Conservation (phyloP, 805 yeast species). For the Saccharomycodes ludwigii region DNA sequence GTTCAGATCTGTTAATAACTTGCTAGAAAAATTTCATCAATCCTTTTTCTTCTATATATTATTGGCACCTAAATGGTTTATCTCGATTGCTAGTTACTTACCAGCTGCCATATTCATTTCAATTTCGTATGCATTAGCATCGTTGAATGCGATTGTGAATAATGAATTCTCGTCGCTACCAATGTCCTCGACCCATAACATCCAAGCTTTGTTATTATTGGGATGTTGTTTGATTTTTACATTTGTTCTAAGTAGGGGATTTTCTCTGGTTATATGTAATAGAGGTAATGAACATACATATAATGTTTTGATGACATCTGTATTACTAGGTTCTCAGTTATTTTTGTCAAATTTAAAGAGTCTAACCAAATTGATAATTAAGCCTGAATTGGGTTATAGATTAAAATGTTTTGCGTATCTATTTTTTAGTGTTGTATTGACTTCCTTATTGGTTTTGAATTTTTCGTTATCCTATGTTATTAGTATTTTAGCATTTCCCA, state of each 20-base stretch:
- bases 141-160: constrained; percentile 45
- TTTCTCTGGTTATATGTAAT: constrained; percentile 6
- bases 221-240: constrained; percentile 23
- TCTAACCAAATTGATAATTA: constrained; percentile 12
- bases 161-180: constrained; percentile 10
- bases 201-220: constrained; percentile 13
- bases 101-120: constrained; percentile 75
- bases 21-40: constrained; percentile 93
- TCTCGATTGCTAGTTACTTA: constrained; percentile 85
- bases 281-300: constrained; percentile 3
- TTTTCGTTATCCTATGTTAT: constrained; percentile 68
- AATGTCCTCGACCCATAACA: constrained; percentile 11
- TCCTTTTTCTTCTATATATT: constrained; percentile 86
- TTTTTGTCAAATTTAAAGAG: constrained; percentile 10
- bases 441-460: constrained; percentile 68
- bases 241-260: constrained; percentile 7
- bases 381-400: constrained; percentile 17
- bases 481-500: constrained; percentile 63
- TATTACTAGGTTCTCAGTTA: constrained; percentile 12
- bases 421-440: constrained; percentile 53
- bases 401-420: constrained; percentile 39
- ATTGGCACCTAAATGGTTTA: constrained; percentile 67
- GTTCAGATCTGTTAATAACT: constrained; percentile 79
- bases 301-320: constrained; percentile 8
- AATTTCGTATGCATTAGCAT: constrained; percentile 53